Percentiles rank a stretch among this genome's conserved stretches.
phyloP scores from a whole-genome alignment of 768 basidiomycete genomes.

The Mycena metata region DNA sequence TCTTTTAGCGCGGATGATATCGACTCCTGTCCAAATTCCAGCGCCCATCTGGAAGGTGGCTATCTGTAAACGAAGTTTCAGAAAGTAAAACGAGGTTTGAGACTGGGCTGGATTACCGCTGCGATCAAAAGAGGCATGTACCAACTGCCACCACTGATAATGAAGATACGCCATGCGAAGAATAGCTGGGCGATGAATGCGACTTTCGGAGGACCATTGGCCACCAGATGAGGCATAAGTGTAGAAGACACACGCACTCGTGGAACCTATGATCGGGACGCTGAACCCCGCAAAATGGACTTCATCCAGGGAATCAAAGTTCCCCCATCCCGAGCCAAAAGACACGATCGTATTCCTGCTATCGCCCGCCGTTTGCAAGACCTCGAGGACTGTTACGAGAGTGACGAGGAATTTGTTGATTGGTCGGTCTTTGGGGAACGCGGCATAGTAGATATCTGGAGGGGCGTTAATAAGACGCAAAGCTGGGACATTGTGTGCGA shows the following conservation, averaged over 20 bases:
- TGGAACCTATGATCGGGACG: slow-evolving; percentile 35
- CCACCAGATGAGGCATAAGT: no score
- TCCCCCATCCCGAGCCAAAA: slow-evolving; percentile 37
- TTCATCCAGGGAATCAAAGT: slow-evolving; percentile 27
- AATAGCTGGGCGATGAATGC: slow-evolving; percentile 23
- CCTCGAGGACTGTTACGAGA: slow-evolving; percentile 34
- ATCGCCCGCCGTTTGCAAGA: slow-evolving; percentile 35
- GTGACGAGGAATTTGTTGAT: slow-evolving; percentile 32
- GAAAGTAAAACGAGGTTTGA: background rate
- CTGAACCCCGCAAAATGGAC: slow-evolving; percentile 37
- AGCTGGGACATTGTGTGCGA: background rate
- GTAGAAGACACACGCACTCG: slow-evolving; percentile 26
- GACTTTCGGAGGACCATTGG: no score
- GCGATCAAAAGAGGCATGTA: slow-evolving; percentile 8
- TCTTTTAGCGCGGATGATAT: background rate
- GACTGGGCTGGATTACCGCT: background rate
- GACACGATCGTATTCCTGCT: slow-evolving; percentile 35
- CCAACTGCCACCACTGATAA: slow-evolving; percentile 2
- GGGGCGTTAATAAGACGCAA: background rate
- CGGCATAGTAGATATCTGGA: slow-evolving; percentile 48
- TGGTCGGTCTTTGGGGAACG: slow-evolving; percentile 44
- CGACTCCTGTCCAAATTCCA: slow-evolving; percentile 21
- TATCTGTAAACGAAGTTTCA: no score
- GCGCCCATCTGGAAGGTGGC: slow-evolving; percentile 9
- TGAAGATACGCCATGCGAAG: slow-evolving; percentile 23